These are phyloP conservation scores for Eutrema yunnanense DNA, from an alignment of 345 rosid species.

Conservation along the genomic window DNA sequence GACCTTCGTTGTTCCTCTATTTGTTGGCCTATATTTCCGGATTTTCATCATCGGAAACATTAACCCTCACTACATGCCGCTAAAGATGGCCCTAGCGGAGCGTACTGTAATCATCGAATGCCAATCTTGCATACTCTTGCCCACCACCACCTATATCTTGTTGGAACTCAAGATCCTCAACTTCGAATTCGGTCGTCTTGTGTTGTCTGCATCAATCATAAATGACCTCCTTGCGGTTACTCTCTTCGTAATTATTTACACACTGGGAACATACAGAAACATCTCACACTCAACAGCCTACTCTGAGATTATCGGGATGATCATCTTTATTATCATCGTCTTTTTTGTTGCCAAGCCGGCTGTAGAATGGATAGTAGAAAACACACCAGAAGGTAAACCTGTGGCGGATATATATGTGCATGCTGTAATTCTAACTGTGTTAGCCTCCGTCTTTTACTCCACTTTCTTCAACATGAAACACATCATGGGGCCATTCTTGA, in stretches of 20 bases:
- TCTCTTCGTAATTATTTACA: background rate
- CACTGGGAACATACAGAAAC: background rate
- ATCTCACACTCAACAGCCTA: background rate
- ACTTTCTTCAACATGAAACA: background rate
- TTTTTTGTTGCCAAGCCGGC: constrained; percentile 1
- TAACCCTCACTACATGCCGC: background rate
- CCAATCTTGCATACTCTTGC: constrained; percentile 8
- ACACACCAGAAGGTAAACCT: constrained; percentile 29
- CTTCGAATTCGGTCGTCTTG: constrained; percentile 19
- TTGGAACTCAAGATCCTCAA: constrained; percentile 14
- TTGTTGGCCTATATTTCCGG: background rate
- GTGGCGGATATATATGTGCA: constrained; percentile 22
- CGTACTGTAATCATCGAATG: background rate
- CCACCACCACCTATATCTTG: background rate
- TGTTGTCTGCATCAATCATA: constrained; percentile 4
- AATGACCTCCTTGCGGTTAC: background rate
- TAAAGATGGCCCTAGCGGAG: background rate
- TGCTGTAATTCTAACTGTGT: background rate
- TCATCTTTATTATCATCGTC: background rate
- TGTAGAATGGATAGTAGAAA: constrained; percentile 18
- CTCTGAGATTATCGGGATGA: background rate
- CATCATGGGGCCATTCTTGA: constrained; percentile 26
- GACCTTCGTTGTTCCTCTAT: background rate
- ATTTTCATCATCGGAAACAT: background rate
- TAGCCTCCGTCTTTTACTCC: constrained; percentile 4